These are phyloP conservation scores for Podospora pseudocomata DNA, from an alignment of 495 filamentous ascomycete species.

Conservation along the genomic window DNA sequence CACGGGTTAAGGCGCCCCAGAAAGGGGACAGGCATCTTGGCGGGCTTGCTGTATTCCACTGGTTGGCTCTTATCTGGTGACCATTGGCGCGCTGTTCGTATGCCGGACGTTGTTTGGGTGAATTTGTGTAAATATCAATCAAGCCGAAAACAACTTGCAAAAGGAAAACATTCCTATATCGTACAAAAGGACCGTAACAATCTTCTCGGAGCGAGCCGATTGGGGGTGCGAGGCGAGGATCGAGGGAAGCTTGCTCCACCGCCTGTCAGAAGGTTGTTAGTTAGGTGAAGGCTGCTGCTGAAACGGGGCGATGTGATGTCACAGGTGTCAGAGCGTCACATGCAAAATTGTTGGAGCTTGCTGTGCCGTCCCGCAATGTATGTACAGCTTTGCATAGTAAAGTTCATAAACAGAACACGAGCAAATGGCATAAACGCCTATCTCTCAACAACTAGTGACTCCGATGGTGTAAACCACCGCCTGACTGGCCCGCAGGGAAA, in stretches of 20 bases:
- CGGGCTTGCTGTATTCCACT: constrained; percentile 7
- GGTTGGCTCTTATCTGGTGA: constrained; percentile 4
- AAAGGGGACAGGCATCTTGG: constrained; percentile 74
- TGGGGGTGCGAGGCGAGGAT: neutral
- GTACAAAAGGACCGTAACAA: neutral
- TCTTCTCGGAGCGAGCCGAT: neutral
- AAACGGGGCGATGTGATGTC: constrained; percentile 21
- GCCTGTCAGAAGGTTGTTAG: neutral
- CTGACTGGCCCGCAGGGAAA: too few relatives aligned
- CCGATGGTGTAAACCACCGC: too few relatives aligned
- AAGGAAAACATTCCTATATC: neutral
- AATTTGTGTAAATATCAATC: neutral
- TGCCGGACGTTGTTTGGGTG: neutral
- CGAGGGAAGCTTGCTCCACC: neutral
- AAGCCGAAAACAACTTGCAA: neutral
- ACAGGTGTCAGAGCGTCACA: constrained; percentile 19
- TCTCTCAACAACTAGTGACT: too few relatives aligned
- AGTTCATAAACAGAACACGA: too few relatives aligned
- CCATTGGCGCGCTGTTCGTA: constrained; percentile 14
- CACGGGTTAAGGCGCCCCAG: constrained; percentile 76
- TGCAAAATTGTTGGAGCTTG: constrained; percentile 17
- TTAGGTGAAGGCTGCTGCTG: constrained; percentile 1
- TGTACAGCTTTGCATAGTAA: too few relatives aligned
- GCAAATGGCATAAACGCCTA: too few relatives aligned
- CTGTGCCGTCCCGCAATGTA: neutral